Percentiles rank a stretch among this genome's conserved stretches.
Conservation (phyloP, 2,329 filamentous ascomycete genomes). For the Fusarium lateritium region DNA sequence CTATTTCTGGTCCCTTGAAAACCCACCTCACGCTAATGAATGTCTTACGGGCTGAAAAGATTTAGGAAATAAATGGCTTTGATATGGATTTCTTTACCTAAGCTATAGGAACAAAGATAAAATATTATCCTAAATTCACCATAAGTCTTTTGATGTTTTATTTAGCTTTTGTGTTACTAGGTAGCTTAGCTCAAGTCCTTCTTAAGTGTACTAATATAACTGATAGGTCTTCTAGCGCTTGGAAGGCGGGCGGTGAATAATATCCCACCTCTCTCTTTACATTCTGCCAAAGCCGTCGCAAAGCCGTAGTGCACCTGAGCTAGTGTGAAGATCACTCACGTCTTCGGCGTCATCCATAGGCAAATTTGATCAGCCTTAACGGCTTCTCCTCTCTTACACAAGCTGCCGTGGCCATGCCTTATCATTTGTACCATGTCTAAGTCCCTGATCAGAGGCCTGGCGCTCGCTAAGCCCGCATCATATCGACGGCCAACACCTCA, state of each 20-base stretch:
- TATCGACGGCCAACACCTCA: slow-evolving; percentile 2
- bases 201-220: too few species aligned
- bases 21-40: neutral
- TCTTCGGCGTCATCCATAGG: slow-evolving; percentile 35
- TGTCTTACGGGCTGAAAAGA: too few species aligned
- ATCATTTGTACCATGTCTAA: slow-evolving; percentile 43
- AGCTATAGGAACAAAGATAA: too few species aligned
- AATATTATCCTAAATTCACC: too few species aligned
- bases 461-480: slow-evolving; percentile 17
- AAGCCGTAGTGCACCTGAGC: slow-evolving; percentile 10
- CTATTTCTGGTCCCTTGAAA: neutral
- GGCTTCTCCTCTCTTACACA: slow-evolving; percentile 8
- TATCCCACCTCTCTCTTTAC: slow-evolving; percentile 26
- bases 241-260: slow-evolving; percentile 46
- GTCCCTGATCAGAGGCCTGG: slow-evolving; percentile 31
- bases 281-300: slow-evolving; percentile 35
- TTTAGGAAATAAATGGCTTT: too few species aligned
- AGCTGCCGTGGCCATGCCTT: slow-evolving; percentile 29
- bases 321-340: slow-evolving; percentile 23
- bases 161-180: too few species aligned
- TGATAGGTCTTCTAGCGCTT: neutral
- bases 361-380: slow-evolving; percentile 27
- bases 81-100: too few species aligned
- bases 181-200: too few species aligned
- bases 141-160: too few species aligned